phyloP scores from a whole-genome alignment of 225 moss, liverwort and hornwort species.

The Straminergon stramineum region DNA sequence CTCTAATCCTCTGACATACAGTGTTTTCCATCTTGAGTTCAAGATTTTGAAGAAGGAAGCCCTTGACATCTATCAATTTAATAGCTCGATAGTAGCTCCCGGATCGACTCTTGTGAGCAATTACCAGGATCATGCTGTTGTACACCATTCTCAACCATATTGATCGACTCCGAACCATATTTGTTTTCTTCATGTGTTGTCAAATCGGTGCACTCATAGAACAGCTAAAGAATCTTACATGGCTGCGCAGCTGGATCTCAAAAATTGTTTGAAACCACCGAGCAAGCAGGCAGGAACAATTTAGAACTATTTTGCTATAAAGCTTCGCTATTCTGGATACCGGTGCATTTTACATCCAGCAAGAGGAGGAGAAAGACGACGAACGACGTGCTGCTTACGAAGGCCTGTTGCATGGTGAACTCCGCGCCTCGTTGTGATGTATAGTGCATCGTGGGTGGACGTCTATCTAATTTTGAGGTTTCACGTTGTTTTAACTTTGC shows the following conservation, averaged over 20 bases:
- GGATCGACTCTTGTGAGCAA: not conserved
- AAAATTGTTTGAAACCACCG: not conserved
- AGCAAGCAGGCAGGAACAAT: not conserved
- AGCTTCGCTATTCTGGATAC: not conserved
- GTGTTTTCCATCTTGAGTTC: not conserved
- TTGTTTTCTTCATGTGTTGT: not conserved
- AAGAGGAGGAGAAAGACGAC: not conserved
- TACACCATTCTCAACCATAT: not conserved
- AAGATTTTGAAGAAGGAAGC: not conserved
- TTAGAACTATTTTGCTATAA: not conserved
- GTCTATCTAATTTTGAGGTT: not conserved
- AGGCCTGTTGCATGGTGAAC: not conserved
- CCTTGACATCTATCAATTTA: not conserved
- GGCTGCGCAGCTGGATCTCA: not conserved
- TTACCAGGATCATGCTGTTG: not conserved
- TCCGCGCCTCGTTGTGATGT: not conserved
- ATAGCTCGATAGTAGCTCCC: not conserved
- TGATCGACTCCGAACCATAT: not conserved
- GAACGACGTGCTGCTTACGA: not conserved
- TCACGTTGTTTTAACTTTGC: not conserved
- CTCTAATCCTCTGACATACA: not conserved
- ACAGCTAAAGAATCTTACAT: not conserved
- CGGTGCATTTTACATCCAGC: not conserved
- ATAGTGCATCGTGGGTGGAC: not conserved
- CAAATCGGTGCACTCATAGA: not conserved